These are phyloP conservation scores for Hyphopichia wangnamkhiaoensis DNA, from an alignment of 1,139 yeast species.

Conservation along the genomic window DNA sequence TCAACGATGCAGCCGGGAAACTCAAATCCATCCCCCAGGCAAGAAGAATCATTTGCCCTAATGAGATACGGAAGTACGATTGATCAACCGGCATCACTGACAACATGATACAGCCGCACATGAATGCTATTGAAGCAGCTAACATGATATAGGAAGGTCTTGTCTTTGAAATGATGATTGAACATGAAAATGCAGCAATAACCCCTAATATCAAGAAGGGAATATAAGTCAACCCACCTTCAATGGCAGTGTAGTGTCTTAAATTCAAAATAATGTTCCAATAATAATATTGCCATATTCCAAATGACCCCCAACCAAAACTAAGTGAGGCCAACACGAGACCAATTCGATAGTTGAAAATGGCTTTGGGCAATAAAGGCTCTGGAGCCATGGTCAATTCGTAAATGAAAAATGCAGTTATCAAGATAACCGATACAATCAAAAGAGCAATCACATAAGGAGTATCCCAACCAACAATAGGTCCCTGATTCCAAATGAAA, in stretches of 20 bases:
- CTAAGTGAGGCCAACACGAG: slow-evolving; percentile 34
- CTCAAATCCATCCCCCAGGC: slow-evolving; percentile 63
- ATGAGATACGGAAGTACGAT: slow-evolving; percentile 43
- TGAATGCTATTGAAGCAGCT: slow-evolving; percentile 46
- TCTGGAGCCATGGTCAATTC: slow-evolving; percentile 26
- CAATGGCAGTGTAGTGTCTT: slow-evolving; percentile 44
- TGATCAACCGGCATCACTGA: slow-evolving; percentile 51
- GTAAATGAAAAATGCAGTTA: slow-evolving; percentile 31
- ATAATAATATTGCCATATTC: slow-evolving; percentile 50
- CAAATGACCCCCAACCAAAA: slow-evolving; percentile 63
- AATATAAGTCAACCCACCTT: slow-evolving; percentile 44
- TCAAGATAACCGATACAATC: slow-evolving; percentile 37
- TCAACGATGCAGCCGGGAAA: slow-evolving; percentile 57
- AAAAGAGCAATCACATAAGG: slow-evolving; percentile 48
- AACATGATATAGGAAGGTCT: slow-evolving; percentile 48
- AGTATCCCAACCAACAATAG: slow-evolving; percentile 50
- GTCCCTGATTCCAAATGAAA: slow-evolving; percentile 58
- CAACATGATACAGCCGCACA: slow-evolving; percentile 49
- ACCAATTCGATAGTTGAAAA: slow-evolving; percentile 40
- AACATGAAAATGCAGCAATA: slow-evolving; percentile 47
- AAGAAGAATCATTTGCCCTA: slow-evolving; percentile 50
- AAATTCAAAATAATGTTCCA: slow-evolving; percentile 45
- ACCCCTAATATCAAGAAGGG: slow-evolving; percentile 50
- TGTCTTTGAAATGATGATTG: slow-evolving; percentile 38
- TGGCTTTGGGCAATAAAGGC: slow-evolving; percentile 50